These are phyloP conservation scores for Chrysoporthe deuterocubensis DNA, from an alignment of 2,329 filamentous ascomycete genomes.

Conservation along the genomic window DNA sequence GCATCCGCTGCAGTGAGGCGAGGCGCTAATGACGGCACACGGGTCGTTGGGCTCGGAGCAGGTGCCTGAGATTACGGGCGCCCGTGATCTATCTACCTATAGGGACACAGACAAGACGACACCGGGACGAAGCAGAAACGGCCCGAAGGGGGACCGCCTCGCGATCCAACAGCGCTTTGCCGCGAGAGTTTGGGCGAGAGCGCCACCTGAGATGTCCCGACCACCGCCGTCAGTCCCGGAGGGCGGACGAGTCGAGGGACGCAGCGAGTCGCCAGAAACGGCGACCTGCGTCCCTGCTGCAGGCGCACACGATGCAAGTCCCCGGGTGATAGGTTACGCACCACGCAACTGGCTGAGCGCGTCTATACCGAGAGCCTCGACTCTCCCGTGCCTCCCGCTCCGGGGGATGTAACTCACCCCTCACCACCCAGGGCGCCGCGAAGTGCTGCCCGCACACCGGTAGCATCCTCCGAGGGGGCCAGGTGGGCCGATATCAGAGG, in stretches of 20 bases:
- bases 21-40: background rate
- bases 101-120: background rate
- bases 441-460: no score
- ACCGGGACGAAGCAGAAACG: background rate
- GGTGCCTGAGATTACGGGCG: background rate
- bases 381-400: background rate
- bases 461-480: background rate
- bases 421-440: background rate
- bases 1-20: background rate
- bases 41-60: background rate
- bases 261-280: background rate
- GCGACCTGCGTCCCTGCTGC: background rate
- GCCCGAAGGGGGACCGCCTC: background rate
- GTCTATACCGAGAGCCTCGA: background rate
- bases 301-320: background rate
- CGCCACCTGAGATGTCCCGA: background rate
- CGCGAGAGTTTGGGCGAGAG: background rate
- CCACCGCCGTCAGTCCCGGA: background rate
- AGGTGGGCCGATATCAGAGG: conserved; percentile 3
- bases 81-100: background rate
- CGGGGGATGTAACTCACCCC: conserved; percentile 7
- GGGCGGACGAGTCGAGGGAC: background rate
- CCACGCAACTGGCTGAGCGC: background rate
- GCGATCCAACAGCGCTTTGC: background rate
- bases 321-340: background rate